Percentiles rank a stretch among this genome's conserved stretches.
These are phyloP conservation scores for Vitellaria paradoxa DNA, from an alignment of 179 eudicot genomes.

Conservation along the genomic window DNA sequence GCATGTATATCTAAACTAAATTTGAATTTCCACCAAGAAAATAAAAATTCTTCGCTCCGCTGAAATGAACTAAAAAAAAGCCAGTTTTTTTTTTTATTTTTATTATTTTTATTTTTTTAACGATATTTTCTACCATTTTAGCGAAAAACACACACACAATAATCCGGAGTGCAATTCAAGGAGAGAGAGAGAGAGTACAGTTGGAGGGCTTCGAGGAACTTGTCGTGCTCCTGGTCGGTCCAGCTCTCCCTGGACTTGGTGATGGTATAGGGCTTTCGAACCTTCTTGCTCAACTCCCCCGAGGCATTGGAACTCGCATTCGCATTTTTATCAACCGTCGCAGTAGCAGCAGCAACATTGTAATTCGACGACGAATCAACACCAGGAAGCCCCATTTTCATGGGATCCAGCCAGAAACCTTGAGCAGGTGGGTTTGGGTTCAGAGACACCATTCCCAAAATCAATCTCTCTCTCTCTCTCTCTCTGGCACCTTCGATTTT, in stretches of 20 bases:
- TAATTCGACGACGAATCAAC: constrained; percentile 24
- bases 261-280: constrained; percentile 74
- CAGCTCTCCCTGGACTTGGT: constrained; percentile 80
- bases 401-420: constrained; percentile 29
- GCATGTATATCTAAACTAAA: no score
- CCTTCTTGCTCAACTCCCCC: constrained; percentile 55
- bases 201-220: constrained; percentile 79
- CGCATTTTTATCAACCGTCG: background rate
- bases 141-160: background rate
- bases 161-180: background rate
- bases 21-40: background rate
- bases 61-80: background rate
- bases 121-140: background rate
- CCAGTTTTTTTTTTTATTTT: no score
- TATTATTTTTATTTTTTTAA: no score
- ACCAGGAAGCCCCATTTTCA: constrained; percentile 48
- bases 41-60: no score
- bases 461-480: no score
- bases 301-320: constrained; percentile 17
- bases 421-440: constrained; percentile 30
- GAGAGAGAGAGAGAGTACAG: constrained; percentile 34
- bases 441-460: constrained; percentile 31
- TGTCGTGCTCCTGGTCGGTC: constrained; percentile 79
- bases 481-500: background rate
- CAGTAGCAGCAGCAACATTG: background rate